Conservation (phyloP, 345 rosid species). For the Pistacia atlantica region DNA sequence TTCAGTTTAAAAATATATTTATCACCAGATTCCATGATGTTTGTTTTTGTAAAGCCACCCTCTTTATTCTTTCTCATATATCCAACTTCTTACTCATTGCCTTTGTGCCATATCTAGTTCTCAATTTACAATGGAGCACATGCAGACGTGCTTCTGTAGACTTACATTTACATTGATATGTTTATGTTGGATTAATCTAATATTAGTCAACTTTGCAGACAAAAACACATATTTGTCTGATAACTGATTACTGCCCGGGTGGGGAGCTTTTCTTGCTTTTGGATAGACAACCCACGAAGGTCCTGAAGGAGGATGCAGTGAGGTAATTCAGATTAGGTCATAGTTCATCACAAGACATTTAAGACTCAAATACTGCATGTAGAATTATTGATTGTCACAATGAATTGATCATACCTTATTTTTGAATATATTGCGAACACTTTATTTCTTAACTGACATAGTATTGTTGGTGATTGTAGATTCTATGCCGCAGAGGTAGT, state of each 20-base stretch:
- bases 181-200: conserved; percentile 13
- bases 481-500: conserved; percentile 90
- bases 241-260: conserved; percentile 93
- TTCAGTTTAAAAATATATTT: background rate
- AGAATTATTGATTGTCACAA: background rate
- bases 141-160: background rate
- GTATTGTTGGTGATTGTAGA: conserved; percentile 38
- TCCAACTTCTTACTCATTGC: background rate
- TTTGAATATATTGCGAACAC: no score
- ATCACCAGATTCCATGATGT: background rate
- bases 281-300: conserved; percentile 81
- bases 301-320: conserved; percentile 90
- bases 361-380: background rate
- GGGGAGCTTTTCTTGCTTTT: conserved; percentile 94
- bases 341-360: background rate
- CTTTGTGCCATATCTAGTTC: background rate
- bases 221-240: conserved; percentile 89
- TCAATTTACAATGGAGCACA: background rate
- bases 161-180: background rate
- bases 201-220: conserved; percentile 56
- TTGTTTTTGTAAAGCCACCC: background rate
- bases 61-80: background rate
- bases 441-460: conserved; percentile 13
- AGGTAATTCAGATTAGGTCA: conserved; percentile 40
- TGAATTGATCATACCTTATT: background rate